These are phyloP conservation scores for Plectosphaerella plurivora DNA, from an alignment of 2,329 filamentous ascomycete genomes.

Conservation along the genomic window DNA sequence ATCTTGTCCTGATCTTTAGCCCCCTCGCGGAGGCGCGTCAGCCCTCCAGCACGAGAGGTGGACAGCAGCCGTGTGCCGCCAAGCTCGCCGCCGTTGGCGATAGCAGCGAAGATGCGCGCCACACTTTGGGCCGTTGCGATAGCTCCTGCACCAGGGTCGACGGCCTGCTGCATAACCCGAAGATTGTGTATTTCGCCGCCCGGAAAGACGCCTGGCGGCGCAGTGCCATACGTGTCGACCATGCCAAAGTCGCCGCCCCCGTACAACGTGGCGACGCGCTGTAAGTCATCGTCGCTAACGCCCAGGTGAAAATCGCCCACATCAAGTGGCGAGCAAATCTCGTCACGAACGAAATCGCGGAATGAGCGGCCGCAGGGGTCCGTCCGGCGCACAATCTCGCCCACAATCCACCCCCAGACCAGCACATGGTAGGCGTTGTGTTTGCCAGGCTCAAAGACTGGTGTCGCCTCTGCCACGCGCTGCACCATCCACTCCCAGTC, in stretches of 20 bases:
- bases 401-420: neutral
- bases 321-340: neutral
- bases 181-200: neutral
- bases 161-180: neutral
- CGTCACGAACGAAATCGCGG: neutral
- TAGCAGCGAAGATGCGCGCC: neutral
- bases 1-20: neutral
- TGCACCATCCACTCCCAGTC: neutral
- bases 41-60: neutral
- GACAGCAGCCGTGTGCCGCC: neutral
- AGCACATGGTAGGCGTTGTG: neutral
- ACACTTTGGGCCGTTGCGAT: neutral
- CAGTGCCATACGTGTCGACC: neutral
- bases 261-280: neutral
- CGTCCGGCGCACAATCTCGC: neutral
- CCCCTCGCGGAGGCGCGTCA: neutral
- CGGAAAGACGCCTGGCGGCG: neutral
- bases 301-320: neutral
- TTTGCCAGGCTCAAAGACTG: neutral
- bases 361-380: neutral
- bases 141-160: neutral
- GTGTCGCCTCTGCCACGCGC: neutral
- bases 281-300: neutral
- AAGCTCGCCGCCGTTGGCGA: neutral
- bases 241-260: neutral